Conservation (phyloP, 441 rosid species). For the Syzygium syzygioides region DNA sequence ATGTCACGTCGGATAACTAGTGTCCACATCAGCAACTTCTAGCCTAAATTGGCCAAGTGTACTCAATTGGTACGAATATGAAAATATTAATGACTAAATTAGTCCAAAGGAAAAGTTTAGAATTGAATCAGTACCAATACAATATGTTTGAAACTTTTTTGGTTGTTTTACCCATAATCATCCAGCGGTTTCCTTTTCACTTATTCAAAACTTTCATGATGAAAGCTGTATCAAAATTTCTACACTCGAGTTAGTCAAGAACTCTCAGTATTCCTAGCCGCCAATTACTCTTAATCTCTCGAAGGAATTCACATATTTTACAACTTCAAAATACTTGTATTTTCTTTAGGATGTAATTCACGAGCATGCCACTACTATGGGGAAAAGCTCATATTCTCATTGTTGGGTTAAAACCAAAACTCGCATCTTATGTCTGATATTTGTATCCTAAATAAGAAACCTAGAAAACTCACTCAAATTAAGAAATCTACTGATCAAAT, state of each 20-base stretch:
- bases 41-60: too few relatives aligned
- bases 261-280: rapidly evolving
- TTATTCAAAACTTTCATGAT: not conserved
- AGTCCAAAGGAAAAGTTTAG: too few relatives aligned
- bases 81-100: too few relatives aligned
- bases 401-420: not conserved
- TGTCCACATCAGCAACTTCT: too few relatives aligned
- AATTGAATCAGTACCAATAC: too few relatives aligned
- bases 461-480: not conserved
- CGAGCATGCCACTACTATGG: rapidly evolving
- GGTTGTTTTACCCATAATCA: not conserved
- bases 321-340: not conserved
- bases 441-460: not conserved
- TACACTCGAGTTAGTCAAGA: not conserved
- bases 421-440: not conserved
- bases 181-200: not conserved
- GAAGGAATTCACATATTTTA: not conserved
- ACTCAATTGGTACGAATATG: too few relatives aligned
- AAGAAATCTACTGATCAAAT: not conserved
- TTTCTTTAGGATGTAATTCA: not conserved
- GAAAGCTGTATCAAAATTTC: not conserved
- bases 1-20: too few relatives aligned
- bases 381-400: not conserved
- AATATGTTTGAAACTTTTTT: too few relatives aligned
- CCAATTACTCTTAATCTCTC: not conserved